phyloP scores from a whole-genome alignment of 495 filamentous ascomycete species.

The Terfezia claveryi region DNA sequence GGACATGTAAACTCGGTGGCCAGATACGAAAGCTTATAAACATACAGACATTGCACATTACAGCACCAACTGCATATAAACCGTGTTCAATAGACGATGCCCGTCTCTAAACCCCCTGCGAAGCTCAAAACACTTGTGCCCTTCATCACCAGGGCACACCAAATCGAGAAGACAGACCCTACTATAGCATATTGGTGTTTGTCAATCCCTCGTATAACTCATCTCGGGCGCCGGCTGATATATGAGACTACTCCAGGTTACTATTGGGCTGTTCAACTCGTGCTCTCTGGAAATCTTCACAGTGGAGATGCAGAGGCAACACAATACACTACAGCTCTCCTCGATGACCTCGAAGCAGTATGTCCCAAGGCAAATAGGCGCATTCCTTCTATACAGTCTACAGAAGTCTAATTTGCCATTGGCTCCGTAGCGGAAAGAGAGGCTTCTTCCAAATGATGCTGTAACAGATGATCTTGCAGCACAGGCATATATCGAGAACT shows the following conservation, averaged over 20 bases:
- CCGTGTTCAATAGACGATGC: neutral
- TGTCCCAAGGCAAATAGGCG: slow-evolving; percentile 27
- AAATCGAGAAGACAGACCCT: slow-evolving; percentile 66
- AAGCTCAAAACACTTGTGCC: slow-evolving; percentile 52
- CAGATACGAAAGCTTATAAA: too few relatives aligned
- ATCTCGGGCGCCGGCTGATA: neutral
- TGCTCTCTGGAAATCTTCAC: slow-evolving; percentile 61
- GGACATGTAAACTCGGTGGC: too few relatives aligned
- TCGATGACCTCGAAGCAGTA: slow-evolving; percentile 63
- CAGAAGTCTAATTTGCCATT: neutral
- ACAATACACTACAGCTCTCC: slow-evolving; percentile 54
- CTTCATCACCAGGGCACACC: slow-evolving; percentile 59
- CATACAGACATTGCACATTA: too few relatives aligned
- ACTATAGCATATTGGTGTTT: slow-evolving; percentile 87
- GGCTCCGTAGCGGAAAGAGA: slow-evolving; percentile 11
- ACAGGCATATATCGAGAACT: slow-evolving; percentile 82
- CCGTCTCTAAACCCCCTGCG: slow-evolving; percentile 40
- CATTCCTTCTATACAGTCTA: neutral
- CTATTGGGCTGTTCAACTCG: slow-evolving; percentile 82
- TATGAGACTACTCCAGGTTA: slow-evolving; percentile 34
- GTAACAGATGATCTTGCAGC: slow-evolving; percentile 64
- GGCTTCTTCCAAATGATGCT: slow-evolving; percentile 37
- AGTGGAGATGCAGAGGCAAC: slow-evolving; percentile 48
- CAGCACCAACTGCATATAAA: too few relatives aligned
- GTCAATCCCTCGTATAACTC: slow-evolving; percentile 16